A percentile compares a stretch with the other conserved stretches of the same genome.
These are phyloP conservation scores for Pythium coloratum DNA, from an alignment of 352 stramenopile genomes.

Conservation along the genomic window DNA sequence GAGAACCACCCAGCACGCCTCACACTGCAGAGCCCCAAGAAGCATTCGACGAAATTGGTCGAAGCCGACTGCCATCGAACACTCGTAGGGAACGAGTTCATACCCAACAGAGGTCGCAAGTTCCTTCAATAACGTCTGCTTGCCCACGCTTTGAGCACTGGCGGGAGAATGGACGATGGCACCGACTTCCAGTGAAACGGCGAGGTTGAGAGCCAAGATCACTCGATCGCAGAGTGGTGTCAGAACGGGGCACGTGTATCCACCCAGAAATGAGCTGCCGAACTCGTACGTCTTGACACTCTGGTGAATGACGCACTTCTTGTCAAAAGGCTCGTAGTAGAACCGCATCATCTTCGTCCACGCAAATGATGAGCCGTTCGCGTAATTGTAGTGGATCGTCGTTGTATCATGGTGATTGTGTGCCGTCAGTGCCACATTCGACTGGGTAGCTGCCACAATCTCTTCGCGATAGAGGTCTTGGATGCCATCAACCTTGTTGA, in stretches of 20 bases:
- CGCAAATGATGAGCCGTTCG: constrained; percentile 44
- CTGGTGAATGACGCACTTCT: constrained; percentile 56
- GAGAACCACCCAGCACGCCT: constrained; percentile 43
- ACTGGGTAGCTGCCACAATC: not conserved
- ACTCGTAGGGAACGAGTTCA: constrained; percentile 45
- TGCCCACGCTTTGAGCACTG: constrained; percentile 28
- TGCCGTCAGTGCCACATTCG: constrained; percentile 11
- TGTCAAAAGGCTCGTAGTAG: constrained; percentile 60
- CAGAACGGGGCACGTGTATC: constrained; percentile 42
- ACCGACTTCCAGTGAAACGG: constrained; percentile 55
- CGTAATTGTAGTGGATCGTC: constrained; percentile 44
- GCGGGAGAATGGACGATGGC: constrained; percentile 39
- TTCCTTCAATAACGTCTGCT: constrained; percentile 46
- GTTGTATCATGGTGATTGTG: constrained; percentile 30
- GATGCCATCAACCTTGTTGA: constrained; percentile 50
- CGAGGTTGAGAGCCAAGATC: constrained; percentile 51
- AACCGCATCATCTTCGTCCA: constrained; percentile 68
- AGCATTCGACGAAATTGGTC: constrained; percentile 44
- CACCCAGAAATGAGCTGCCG: constrained; percentile 57
- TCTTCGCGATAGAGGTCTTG: constrained; percentile 52
- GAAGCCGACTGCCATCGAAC: constrained; percentile 33
- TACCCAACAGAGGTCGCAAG: constrained; percentile 45
- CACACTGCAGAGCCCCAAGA: constrained; percentile 39
- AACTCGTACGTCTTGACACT: constrained; percentile 63
- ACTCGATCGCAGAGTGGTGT: constrained; percentile 63